These are phyloP conservation scores for Coemansia sp. DNA, from an alignment of 371 early-diverging fungal species.

Conservation along the genomic window DNA sequence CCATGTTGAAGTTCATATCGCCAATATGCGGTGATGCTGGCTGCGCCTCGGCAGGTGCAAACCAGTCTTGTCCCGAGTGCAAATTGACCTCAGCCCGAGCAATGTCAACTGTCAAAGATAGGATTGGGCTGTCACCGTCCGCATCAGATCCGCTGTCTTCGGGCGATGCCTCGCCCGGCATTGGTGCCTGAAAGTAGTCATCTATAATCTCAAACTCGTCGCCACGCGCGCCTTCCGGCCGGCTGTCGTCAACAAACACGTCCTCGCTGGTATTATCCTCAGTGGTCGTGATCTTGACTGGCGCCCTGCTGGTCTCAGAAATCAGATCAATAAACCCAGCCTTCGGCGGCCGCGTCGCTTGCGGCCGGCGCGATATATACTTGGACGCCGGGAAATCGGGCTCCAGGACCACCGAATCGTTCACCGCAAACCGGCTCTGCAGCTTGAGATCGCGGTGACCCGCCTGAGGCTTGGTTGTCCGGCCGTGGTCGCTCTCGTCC, in stretches of 20 bases:
- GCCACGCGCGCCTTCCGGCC: conserved; percentile 8
- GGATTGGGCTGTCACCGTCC: conserved; percentile 11
- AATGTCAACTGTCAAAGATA: conserved; percentile 26
- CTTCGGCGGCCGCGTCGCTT: conserved; percentile 7
- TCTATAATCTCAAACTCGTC: conserved; percentile 58
- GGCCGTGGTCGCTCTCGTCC: conserved; percentile 10
- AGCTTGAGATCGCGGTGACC: conserved; percentile 1
- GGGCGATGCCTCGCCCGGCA: conserved; percentile 44
- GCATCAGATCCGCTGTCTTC: conserved; percentile 10
- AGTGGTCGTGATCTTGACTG: conserved; percentile 19
- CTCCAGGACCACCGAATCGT: conserved; percentile 38
- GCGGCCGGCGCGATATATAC: conserved; percentile 7
- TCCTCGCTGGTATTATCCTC: neutral
- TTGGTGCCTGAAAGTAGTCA: conserved; percentile 61
- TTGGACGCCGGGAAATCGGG: conserved; percentile 23
- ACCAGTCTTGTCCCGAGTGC: conserved; percentile 48
- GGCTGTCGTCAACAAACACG: conserved; percentile 5
- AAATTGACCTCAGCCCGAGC: conserved; percentile 39
- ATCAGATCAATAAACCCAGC: conserved; percentile 12
- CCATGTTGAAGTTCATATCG: conserved; percentile 19
- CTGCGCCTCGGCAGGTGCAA: neutral
- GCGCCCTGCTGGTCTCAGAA: conserved; percentile 2
- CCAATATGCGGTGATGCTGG: conserved; percentile 29
- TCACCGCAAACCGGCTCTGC: conserved; percentile 29
- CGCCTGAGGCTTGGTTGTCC: neutral